Conservation (phyloP, 1,284 basidiomycete genomes). For the Cronartium quercuum region DNA sequence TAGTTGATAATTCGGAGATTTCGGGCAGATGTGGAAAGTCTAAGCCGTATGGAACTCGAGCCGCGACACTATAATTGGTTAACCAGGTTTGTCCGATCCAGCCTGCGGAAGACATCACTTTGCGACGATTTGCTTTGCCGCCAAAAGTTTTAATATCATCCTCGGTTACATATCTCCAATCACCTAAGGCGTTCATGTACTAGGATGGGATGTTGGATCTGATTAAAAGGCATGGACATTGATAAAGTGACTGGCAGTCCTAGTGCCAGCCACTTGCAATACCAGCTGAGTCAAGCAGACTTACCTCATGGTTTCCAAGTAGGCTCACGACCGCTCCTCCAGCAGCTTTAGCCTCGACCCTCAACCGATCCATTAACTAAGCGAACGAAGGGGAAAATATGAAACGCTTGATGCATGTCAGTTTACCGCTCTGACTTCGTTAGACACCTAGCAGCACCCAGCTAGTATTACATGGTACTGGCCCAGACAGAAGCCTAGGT, state of each 20-base stretch:
- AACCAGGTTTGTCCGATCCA: conserved; percentile 77
- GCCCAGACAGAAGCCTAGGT: neutral
- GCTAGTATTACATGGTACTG: too few relatives aligned
- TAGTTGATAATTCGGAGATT: neutral
- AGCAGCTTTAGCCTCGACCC: conserved; percentile 62
- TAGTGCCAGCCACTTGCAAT: too few relatives aligned
- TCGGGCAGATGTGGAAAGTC: neutral
- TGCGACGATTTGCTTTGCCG: conserved; percentile 58
- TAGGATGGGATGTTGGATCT: conserved; percentile 1
- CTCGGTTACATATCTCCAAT: conserved; percentile 82
- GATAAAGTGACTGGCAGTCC: too few relatives aligned
- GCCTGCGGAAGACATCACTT: conserved; percentile 62
- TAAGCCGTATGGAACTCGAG: conserved; percentile 68
- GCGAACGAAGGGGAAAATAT: conserved; percentile 56
- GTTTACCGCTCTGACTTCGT: too few relatives aligned
- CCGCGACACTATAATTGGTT: conserved; percentile 73
- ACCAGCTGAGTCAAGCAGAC: too few relatives aligned
- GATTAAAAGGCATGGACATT: neutral
- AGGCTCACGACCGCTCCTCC: conserved; percentile 70
- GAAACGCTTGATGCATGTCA: conserved; percentile 13
- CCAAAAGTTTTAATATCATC: conserved; percentile 75
- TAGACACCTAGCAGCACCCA: too few relatives aligned
- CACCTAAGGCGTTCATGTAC: conserved; percentile 75
- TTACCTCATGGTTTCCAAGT: conserved; percentile 79
- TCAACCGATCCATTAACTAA: conserved; percentile 68